phyloP scores from a whole-genome alignment of 306 rosid species.

The Fragaria nilgerrensis region DNA sequence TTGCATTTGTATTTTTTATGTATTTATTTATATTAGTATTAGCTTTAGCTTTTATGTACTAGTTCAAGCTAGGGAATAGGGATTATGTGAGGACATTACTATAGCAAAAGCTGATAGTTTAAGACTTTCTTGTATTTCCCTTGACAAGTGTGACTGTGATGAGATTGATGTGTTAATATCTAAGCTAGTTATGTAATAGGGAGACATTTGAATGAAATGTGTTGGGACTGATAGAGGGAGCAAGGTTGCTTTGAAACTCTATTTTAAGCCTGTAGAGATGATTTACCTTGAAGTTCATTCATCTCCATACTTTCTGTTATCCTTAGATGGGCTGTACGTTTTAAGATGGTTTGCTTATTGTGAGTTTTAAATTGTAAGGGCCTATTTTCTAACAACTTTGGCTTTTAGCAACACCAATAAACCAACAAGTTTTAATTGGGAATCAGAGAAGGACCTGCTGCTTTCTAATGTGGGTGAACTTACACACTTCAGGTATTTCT shows the following conservation, averaged over 20 bases:
- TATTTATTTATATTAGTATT: not conserved
- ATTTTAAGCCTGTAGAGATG: not conserved
- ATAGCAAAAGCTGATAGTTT: not conserved
- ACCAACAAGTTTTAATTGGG: not conserved
- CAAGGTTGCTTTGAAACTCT: not conserved
- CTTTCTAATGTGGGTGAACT: not conserved
- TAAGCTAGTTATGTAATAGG: not conserved
- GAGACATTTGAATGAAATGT: not conserved
- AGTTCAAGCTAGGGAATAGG: not conserved
- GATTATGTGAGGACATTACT: not conserved
- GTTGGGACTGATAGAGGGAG: not conserved
- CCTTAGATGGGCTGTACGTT: not conserved
- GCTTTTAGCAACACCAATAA: not conserved
- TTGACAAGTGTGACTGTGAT: not conserved
- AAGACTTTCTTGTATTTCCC: not conserved
- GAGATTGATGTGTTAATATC: not conserved
- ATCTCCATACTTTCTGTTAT: not conserved
- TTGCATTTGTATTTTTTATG: slow-evolving; percentile 4
- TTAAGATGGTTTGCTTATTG: not conserved
- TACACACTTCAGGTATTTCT: not conserved
- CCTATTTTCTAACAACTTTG: not conserved
- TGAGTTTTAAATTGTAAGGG: not conserved
- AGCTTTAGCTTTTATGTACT: not conserved
- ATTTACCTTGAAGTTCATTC: not conserved
- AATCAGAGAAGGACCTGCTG: not conserved